phyloP scores from a whole-genome alignment of 352 stramenopile species.

The Aphanomyces stellatus region DNA sequence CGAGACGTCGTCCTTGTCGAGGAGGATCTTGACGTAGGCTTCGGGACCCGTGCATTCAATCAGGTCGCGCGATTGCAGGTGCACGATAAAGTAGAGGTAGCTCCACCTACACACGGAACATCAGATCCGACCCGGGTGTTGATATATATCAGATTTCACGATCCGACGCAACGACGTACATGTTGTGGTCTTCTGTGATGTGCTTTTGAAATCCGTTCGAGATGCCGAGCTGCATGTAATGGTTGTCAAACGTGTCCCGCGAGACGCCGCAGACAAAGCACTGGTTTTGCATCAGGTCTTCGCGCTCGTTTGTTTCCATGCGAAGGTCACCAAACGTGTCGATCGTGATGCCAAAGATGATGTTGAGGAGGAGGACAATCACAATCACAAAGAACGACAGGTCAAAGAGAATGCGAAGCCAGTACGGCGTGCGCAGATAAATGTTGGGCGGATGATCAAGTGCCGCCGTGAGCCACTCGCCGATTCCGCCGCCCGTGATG shows the following conservation, averaged over 20 bases:
- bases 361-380: slow-evolving; percentile 32
- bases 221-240: slow-evolving; percentile 20
- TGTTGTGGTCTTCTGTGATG: slow-evolving; percentile 23
- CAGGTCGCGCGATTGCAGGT: slow-evolving; percentile 14
- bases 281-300: slow-evolving; percentile 21
- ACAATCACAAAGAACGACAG: slow-evolving; percentile 35
- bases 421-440: background rate
- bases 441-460: slow-evolving; percentile 8
- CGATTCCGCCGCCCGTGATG: slow-evolving; percentile 1
- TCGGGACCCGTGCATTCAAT: slow-evolving; percentile 23
- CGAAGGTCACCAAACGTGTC: slow-evolving; percentile 33
- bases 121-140: no score
- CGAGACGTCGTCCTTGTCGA: slow-evolving; percentile 21
- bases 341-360: slow-evolving; percentile 44
- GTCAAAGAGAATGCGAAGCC: slow-evolving; percentile 23
- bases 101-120: slow-evolving; percentile 7
- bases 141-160: no score
- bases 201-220: slow-evolving; percentile 24
- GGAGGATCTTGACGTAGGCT: slow-evolving; percentile 18
- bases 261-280: slow-evolving; percentile 31
- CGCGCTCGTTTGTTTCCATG: slow-evolving; percentile 22
- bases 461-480: background rate
- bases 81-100: slow-evolving; percentile 24
- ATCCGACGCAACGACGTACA: background rate
- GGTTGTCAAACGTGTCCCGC: slow-evolving; percentile 28